Evolutionary conservation across 768 basidiomycete species (phyloP).

Genomic region (Lactifluus rugatus): DNA sequence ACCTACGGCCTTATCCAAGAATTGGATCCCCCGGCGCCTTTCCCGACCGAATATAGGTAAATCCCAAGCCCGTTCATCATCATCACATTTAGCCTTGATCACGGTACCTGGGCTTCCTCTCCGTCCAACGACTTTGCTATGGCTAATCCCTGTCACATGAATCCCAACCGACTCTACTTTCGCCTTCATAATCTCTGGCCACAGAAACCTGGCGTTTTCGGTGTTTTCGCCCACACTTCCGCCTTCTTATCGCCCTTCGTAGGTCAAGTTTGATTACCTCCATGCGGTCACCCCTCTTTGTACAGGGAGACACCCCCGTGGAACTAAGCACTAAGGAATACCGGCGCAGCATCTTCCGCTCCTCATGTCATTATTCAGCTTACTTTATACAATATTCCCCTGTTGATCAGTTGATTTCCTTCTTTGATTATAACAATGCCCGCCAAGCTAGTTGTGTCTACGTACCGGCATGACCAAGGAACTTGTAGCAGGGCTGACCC

Average conservation of each 20-base stretch:
- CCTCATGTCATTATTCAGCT: constrained; percentile 4
- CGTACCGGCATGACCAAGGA: neutral
- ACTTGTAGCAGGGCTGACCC: too few species aligned
- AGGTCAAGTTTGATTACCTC: neutral
- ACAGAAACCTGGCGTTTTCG: neutral
- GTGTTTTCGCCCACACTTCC: neutral
- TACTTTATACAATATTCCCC: neutral
- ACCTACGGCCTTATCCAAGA: neutral
- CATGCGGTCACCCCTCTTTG: constrained; percentile 6
- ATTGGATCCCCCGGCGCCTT: constrained; percentile 3
- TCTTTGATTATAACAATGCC: neutral
- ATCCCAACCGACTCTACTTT: neutral
- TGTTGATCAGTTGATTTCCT: constrained; percentile 9
- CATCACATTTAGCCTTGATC: constrained; percentile 1
- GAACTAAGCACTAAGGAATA: neutral
- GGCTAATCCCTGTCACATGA: constrained; percentile 5
- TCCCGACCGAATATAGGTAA: constrained; percentile 2
- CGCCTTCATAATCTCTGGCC: constrained; percentile 1
- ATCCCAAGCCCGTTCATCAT: neutral
- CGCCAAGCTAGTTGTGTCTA: neutral
- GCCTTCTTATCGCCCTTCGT: neutral
- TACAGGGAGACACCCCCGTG: constrained; percentile 1
- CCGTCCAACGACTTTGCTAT: neutral
- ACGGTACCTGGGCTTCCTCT: constrained; percentile 5
- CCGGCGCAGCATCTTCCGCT: neutral